phyloP scores from a whole-genome alignment of 495 filamentous ascomycete species.

The Echria macrotheca region DNA sequence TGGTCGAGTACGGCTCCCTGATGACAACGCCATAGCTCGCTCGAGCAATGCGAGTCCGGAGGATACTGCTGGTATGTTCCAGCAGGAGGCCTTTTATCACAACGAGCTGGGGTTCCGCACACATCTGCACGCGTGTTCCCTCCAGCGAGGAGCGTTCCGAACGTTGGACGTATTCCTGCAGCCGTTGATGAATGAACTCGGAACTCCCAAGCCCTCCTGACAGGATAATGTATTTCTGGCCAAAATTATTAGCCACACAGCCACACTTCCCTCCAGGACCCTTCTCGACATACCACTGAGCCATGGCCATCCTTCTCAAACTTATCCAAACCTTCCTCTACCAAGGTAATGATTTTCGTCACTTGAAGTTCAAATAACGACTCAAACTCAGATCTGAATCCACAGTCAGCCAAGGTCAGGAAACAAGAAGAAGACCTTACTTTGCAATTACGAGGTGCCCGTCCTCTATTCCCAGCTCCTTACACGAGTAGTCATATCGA shows the following conservation, averaged over 20 bases:
- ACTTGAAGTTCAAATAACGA: background rate
- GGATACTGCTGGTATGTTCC: conserved; percentile 2
- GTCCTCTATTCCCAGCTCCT: background rate
- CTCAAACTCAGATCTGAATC: background rate
- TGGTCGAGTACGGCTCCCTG: background rate
- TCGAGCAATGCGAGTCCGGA: conserved; percentile 7
- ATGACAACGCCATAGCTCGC: conserved; percentile 7
- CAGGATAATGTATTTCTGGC: conserved; percentile 4
- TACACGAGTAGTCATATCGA: background rate
- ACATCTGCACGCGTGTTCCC: background rate
- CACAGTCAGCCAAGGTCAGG: background rate
- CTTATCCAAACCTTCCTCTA: conserved; percentile 1
- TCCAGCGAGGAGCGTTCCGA: background rate
- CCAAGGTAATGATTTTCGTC: background rate
- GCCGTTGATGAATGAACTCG: background rate
- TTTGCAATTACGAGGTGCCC: background rate
- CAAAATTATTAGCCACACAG: background rate
- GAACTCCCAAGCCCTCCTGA: conserved; percentile 6
- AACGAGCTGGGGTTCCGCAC: conserved; percentile 4
- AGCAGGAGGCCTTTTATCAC: conserved; percentile 7
- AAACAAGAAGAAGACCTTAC: background rate
- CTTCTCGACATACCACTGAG: background rate
- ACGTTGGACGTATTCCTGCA: background rate
- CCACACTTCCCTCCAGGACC: too few species aligned
- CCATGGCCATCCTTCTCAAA: conserved; percentile 2